phyloP scores from a whole-genome alignment of 345 rosid genomes.

The Brassica carinata region DNA sequence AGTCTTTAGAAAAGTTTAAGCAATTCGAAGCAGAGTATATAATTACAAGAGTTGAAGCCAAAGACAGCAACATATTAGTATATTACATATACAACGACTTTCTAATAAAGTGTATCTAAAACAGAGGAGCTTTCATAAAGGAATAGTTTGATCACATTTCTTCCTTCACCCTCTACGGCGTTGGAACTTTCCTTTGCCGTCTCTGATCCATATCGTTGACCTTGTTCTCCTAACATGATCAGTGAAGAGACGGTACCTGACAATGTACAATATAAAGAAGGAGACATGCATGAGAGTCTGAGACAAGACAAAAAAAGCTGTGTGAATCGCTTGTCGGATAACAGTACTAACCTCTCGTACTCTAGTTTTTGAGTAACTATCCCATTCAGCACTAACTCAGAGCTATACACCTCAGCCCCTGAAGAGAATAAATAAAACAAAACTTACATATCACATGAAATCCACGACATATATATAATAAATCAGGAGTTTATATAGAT shows the following conservation, averaged over 20 bases:
- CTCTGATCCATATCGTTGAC: conserved; percentile 70
- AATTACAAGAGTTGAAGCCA: conserved; percentile 21
- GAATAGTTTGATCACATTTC: conserved; percentile 15
- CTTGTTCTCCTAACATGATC: conserved; percentile 75
- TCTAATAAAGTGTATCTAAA: conserved; percentile 16
- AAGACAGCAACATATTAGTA: conserved; percentile 3
- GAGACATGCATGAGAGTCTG: conserved; percentile 10
- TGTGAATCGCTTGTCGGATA: conserved; percentile 2
- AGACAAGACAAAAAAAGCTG: conserved; percentile 1
- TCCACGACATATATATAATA: neutral
- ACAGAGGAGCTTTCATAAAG: conserved; percentile 10
- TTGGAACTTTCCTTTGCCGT: conserved; percentile 51
- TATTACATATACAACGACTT: conserved; percentile 29
- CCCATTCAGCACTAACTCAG: conserved; percentile 84
- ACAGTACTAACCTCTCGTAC: conserved; percentile 69
- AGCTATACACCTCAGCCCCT: conserved; percentile 80
- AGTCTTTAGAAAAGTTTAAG: neutral
- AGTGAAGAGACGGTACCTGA: conserved; percentile 71
- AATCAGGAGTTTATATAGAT: neutral
- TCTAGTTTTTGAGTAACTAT: conserved; percentile 87
- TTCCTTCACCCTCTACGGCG: conserved; percentile 24
- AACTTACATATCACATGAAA: neutral
- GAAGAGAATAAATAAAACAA: neutral
- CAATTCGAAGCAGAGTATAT: neutral
- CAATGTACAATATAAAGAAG: conserved; percentile 1